Base-by-base conservation (phyloP, 768 basidiomycete genomes). In the Termitomyces sp. region DNA sequence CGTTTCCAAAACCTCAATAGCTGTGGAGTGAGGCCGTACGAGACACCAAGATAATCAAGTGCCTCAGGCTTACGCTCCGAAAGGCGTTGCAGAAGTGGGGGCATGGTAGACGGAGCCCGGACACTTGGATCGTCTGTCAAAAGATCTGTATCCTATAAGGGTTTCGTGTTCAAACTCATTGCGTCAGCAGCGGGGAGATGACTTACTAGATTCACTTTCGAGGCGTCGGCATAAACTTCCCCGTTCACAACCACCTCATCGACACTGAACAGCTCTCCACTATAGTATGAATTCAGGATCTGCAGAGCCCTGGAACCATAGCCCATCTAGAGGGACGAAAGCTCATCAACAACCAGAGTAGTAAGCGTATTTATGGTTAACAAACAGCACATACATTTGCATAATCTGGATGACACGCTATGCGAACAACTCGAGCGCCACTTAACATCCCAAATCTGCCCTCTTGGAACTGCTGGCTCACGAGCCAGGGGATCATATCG, bases 401-500 rank as follows among this genome's bases (percentile, higher is more conserved):
- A 70, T 96, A 96, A 72, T 98, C 96, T 0, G 97, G 97, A 76
- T 97, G 95, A 35, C 92, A 94, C 35, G 97, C 96, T 55, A 99
- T 89, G 60, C 97, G 80, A 16, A 99, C 96, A 24, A 99, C 78
- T 51, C 97, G 79, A 7, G 91, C 96, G 0, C 97, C 97, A 44
- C 92, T 94, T 65, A 99, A 76, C 75, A 84, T 80, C 7, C 93
- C 96, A 74, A 99, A 99, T 71, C 91, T 90, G 66, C 84, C 89
- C 74, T 99, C 97, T 78, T 97, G 94, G 80, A 92, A 99, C 79
- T 98, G 88, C 72, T 95, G 94, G 48, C 92, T 87, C 50, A 99
- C 79, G 28, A 97, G 79, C 96, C 97, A 99, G 0, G 97, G 97
- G 61, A 99, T 97, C 86, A 99, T 88, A 76, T 99, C 97, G 1